These are phyloP conservation scores for Amanita subjunquillea DNA, from an alignment of 768 basidiomycete genomes.

Conservation along the genomic window DNA sequence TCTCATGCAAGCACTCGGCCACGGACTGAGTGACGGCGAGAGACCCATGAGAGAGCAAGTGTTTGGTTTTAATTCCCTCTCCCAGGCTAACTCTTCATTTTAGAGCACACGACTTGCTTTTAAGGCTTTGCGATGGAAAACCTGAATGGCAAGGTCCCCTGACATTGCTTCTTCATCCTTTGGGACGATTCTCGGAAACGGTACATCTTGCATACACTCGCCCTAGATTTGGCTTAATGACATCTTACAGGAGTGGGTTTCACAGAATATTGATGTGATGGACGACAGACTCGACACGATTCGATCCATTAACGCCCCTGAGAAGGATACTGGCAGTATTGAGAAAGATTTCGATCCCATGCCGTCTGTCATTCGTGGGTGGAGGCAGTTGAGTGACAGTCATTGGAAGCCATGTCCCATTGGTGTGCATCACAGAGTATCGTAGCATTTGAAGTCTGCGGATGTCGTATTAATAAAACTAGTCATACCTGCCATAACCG, in stretches of 20 bases:
- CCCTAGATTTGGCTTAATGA: neutral
- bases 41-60: slow-evolving; percentile 24
- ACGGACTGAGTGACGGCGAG: slow-evolving; percentile 14
- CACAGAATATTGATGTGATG: slow-evolving; percentile 45
- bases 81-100: neutral
- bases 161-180: slow-evolving; percentile 12
- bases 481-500: neutral
- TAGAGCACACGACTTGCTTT: slow-evolving; percentile 1
- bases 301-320: neutral
- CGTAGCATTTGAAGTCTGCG: no score
- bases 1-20: slow-evolving; percentile 40
- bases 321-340: neutral
- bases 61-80: neutral
- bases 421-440: slow-evolving; percentile 32
- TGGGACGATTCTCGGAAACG: slow-evolving; percentile 7
- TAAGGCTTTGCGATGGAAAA: slow-evolving; percentile 1
- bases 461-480: neutral
- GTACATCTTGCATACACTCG: slow-evolving; percentile 10
- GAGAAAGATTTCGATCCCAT: neutral
- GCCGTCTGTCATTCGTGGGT: slow-evolving; percentile 25
- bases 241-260: slow-evolving; percentile 36
- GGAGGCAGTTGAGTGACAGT: slow-evolving; percentile 30
- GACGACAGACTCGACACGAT: slow-evolving; percentile 30
- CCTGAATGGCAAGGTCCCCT: slow-evolving; percentile 12
- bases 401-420: slow-evolving; percentile 63